These are phyloP conservation scores for Musa troglodytarum DNA, from an alignment of 176 grass and related monocot genomes.

Conservation along the genomic window DNA sequence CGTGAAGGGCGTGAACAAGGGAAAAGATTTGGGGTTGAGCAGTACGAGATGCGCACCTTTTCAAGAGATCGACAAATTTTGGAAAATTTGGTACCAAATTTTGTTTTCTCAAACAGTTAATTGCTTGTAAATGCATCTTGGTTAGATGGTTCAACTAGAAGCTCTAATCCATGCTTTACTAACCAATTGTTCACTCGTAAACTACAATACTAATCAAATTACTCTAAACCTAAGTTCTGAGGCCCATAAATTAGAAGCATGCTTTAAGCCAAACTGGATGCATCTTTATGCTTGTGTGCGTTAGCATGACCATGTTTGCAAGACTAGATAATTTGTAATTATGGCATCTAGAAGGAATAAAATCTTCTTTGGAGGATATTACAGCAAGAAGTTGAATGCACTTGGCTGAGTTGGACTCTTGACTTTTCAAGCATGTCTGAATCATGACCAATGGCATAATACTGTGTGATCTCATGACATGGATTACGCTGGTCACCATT, in stretches of 20 bases:
- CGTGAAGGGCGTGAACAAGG: slow-evolving; percentile 95
- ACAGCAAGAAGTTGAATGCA: background rate
- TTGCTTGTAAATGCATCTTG: background rate
- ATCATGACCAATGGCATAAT: background rate
- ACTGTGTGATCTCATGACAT: background rate
- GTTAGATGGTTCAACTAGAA: background rate
- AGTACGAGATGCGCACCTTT: slow-evolving; percentile 95
- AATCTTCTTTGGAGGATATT: background rate
- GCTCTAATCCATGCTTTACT: background rate
- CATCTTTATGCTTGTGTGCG: background rate
- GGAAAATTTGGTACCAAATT: slow-evolving; percentile 60
- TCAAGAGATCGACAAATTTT: slow-evolving; percentile 62
- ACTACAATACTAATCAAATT: background rate
- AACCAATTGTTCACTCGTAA: background rate
- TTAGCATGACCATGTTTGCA: background rate
- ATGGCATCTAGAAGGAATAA: too few relatives aligned
- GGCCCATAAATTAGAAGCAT: background rate
- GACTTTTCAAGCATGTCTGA: background rate
- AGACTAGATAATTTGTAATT: too few relatives aligned
- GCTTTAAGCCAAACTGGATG: background rate
- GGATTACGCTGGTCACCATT: background rate
- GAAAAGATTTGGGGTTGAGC: slow-evolving; percentile 87
- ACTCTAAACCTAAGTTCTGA: background rate
- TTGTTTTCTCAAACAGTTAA: background rate
- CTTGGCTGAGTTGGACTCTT: background rate